Evolutionary conservation across 495 filamentous ascomycete genomes (phyloP).

Genomic region (Penicillium desertorum): DNA sequence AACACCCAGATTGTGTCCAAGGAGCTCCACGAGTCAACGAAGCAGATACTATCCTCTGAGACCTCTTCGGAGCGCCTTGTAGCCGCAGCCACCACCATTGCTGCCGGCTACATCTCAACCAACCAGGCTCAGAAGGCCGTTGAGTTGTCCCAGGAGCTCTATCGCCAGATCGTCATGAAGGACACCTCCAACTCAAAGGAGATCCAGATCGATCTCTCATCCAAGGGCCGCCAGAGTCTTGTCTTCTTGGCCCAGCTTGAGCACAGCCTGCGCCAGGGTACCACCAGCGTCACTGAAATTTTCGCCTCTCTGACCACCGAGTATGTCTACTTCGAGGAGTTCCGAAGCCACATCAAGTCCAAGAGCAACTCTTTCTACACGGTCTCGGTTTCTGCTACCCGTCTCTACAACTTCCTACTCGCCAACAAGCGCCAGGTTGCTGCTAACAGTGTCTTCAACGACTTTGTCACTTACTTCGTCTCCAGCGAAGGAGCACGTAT

Average conservation of each 20-base stretch:
- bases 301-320: constrained; percentile 37
- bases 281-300: constrained; percentile 37
- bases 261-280: constrained; percentile 31
- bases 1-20: constrained; percentile 24
- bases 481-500: constrained; percentile 34
- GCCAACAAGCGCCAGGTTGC: constrained; percentile 24
- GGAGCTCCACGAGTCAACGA: constrained; percentile 35
- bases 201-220: constrained; percentile 26
- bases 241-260: constrained; percentile 42
- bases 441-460: constrained; percentile 25
- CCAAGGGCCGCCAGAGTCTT: constrained; percentile 36
- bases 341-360: constrained; percentile 29
- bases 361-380: constrained; percentile 34
- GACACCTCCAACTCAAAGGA: constrained; percentile 25
- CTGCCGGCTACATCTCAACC: constrained; percentile 33
- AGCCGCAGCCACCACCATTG: constrained; percentile 35
- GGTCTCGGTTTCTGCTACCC: constrained; percentile 27
- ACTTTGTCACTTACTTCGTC: constrained; percentile 32
- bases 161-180: constrained; percentile 37
- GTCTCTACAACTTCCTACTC: constrained; percentile 36
- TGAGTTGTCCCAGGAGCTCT: constrained; percentile 36
- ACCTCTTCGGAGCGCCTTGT: constrained; percentile 30
- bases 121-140: constrained; percentile 32
- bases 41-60: constrained; percentile 34
- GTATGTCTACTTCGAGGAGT: constrained; percentile 41